A percentile compares a stretch with the other conserved stretches of the same genome.
phyloP scores from a whole-genome alignment of 106 monocot genomes.

The Iris macrosiphon region DNA sequence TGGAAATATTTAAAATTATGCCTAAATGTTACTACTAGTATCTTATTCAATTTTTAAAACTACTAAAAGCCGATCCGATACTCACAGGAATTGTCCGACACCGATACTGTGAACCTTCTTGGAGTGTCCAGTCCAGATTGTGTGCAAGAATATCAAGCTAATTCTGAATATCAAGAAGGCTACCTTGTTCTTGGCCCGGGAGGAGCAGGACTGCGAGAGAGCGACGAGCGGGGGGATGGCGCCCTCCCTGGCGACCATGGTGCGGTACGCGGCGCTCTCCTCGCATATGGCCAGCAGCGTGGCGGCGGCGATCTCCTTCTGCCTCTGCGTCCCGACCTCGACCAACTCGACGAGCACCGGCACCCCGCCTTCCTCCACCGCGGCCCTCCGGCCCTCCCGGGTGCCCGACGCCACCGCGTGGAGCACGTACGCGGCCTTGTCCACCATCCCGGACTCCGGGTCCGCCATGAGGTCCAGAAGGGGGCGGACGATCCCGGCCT shows the following conservation, averaged over 20 bases:
- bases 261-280: conserved; percentile 13
- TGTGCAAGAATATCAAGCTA: no score
- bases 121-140: no score
- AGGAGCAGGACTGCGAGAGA: conserved; percentile 30
- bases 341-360: conserved; percentile 57
- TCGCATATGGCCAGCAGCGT: conserved; percentile 29
- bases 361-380: conserved; percentile 48
- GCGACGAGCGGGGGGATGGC: conserved; percentile 44
- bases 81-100: no score
- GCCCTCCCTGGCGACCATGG: conserved; percentile 27
- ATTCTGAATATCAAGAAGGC: no score
- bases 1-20: no score
- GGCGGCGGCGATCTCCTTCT: conserved; percentile 33
- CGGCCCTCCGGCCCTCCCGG: conserved; percentile 25
- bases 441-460: conserved; percentile 46
- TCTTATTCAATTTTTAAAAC: no score
- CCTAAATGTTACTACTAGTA: no score
- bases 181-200: conserved; percentile 30
- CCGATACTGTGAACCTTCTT: no score
- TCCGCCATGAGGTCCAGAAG: conserved; percentile 65
- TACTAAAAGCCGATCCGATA: no score
- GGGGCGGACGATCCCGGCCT: conserved; percentile 40
- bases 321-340: conserved; percentile 33
- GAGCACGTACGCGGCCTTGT: conserved; percentile 49
- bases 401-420: not conserved